Evolutionary conservation across 768 basidiomycete genomes (phyloP), one percentile per base, ranked within the genome.

Genomic region (Leccinum subtestaceum): DNA sequence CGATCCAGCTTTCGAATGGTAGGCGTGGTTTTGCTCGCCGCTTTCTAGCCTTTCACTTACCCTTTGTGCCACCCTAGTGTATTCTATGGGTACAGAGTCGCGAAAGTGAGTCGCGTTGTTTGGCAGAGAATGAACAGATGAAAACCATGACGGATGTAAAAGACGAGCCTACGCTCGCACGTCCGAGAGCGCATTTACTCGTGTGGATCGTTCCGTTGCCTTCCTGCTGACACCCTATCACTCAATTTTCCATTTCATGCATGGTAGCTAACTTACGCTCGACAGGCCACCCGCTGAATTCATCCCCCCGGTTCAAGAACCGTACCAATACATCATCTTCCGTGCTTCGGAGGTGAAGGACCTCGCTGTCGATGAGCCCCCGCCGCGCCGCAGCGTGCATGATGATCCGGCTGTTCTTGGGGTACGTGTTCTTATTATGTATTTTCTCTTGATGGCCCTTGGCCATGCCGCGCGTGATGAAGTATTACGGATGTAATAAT

Each of bases 261-360:
- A 59, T 52, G 17, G 27, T 62, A 45, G 25, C 73, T 77, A 56
- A 76, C 11, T 71, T 55, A 62, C 64, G 55, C 58, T 53, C 43
- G 32, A 43, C 67, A 90, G 89, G 63, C 87, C 89, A 10, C 83
- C 85, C 43, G 73, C 81, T 34, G 87, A 93, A 71, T 95, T 85
- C 73, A 91, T 93, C 58, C 88, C 92, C 4, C 90, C 92, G 0
- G 87, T 88, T 47, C 84, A 86, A 70, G 88, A 89, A 60, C 90
- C 91, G 0, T 95, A 93, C 71, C 83, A 89, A 63, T 93, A 91
- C 74, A 93, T 95, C 74, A 90, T 95, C 63, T 95, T 95, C 76
- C 89, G 90, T 54, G 91, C 91, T 7, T 89, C 89, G 3, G 91
- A 94, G 73, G 91, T 93, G 61, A 93, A 93, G 67, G 91, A 94